These are phyloP conservation scores for Chrysoporthe cubensis DNA, from an alignment of 2,329 filamentous ascomycete genomes.

Conservation along the genomic window DNA sequence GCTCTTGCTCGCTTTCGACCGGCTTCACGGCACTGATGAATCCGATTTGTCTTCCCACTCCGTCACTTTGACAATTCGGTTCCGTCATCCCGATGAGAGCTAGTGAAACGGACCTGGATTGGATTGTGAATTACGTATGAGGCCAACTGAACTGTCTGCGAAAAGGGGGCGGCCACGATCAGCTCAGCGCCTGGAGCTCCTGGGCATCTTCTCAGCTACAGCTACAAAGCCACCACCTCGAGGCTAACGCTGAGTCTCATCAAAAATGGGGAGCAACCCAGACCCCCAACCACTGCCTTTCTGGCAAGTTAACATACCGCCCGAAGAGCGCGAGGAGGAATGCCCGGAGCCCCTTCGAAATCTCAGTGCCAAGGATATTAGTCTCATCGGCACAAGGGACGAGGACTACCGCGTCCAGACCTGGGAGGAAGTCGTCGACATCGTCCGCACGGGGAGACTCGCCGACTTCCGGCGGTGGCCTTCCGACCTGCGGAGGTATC, in stretches of 20 bases:
- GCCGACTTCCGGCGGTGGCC: conserved; percentile 78
- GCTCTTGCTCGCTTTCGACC: background rate
- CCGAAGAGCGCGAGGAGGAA: conserved; percentile 59
- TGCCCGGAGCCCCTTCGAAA: conserved; percentile 74
- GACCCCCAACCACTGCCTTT: conserved; percentile 55
- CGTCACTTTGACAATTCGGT: background rate
- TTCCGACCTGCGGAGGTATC: conserved; percentile 77
- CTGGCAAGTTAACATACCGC: conserved; percentile 82
- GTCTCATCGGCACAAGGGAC: conserved; percentile 74
- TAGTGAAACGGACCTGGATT: background rate
- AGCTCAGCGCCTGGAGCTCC: background rate
- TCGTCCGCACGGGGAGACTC: conserved; percentile 69
- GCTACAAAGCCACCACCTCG: background rate
- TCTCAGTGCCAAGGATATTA: conserved; percentile 68
- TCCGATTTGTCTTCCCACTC: background rate
- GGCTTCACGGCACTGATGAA: background rate
- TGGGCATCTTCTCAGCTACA: background rate
- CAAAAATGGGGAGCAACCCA: conserved; percentile 42
- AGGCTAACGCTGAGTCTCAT: background rate
- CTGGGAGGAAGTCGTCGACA: conserved; percentile 71
- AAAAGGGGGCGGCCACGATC: background rate
- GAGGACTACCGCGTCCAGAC: conserved; percentile 62
- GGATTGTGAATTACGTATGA: background rate
- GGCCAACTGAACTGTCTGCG: background rate
- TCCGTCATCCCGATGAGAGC: background rate